Evolutionary conservation across 306 rosid species (phyloP), one percentile per base, ranked within the genome.

Genomic region (Dicorynia guianensis): DNA sequence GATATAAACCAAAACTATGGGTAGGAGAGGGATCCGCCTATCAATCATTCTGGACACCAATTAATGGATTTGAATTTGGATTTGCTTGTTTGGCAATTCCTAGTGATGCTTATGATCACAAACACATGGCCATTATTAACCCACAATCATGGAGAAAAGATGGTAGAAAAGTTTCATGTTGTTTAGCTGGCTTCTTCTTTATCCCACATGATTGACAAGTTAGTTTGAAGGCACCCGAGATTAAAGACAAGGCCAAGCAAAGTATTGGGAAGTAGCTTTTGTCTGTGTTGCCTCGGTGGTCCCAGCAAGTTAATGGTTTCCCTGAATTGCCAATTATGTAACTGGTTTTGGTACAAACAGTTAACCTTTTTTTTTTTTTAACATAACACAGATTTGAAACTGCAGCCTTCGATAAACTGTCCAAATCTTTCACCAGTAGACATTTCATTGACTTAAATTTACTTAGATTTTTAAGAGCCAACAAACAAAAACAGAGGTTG

Each of bases 131-230:
- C 72, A 72, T 72, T 8, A 79, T 79, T 70, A 69, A 53, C 60
- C 76, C 78, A 66, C 78, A 63, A 69, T 49, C 85, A 55, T 10
- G 4, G 48, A 63, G 11, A 33, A 17, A 65, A 42, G 12, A 71
- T n/a, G 64, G 57, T 7, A 34, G 64, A 14, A 58, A 15, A 67
- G 69, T 60, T 43, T 69, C 62, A 50, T 63, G 66, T 44, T 77
- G 73, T 77, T 74, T 63, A 30, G 58, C 75, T 54, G 78, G 40
- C 75, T 71, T 82, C 44, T 75, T 90, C 30, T 86, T 86, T 79
- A 84, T 15, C 43, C 63, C 68, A 70, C 79, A 82, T 52, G 46
- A 75, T 43, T 69, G 84, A 55, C 56, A 43, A 69, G 62, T 67
- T 58, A 3, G 77, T 60, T 74, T 80, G 30, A 85, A 74, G 82